Evolutionary conservation across 495 filamentous ascomycete genomes (phyloP).

Genomic region (Aspergillus ostianus): DNA sequence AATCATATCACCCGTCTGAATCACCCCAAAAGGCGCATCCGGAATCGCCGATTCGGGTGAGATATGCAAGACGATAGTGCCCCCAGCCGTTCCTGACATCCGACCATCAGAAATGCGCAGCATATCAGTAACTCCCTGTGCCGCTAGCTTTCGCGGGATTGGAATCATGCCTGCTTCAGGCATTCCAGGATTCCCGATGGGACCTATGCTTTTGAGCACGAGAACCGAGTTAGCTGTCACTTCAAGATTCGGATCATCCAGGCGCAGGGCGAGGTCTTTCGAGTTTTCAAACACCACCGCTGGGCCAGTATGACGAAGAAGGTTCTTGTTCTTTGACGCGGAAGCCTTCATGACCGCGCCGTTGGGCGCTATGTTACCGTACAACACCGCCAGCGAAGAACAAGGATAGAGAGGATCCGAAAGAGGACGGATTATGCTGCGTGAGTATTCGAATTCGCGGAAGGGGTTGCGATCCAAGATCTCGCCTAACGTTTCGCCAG

Average conservation of each 20-base stretch:
- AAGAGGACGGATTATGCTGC: constrained; percentile 51
- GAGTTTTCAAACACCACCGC: constrained; percentile 61
- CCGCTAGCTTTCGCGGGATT: constrained; percentile 35
- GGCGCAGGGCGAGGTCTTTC: constrained; percentile 54
- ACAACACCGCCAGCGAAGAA: constrained; percentile 53
- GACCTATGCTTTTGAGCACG: constrained; percentile 60
- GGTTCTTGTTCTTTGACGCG: constrained; percentile 51
- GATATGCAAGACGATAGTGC: constrained; percentile 66
- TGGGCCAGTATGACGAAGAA: constrained; percentile 51
- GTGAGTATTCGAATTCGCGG: constrained; percentile 38
- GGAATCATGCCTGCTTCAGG: constrained; percentile 51
- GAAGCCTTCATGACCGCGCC: constrained; percentile 65
- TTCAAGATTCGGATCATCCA: constrained; percentile 54
- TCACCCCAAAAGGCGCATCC: constrained; percentile 55
- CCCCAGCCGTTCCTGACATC: constrained; percentile 68
- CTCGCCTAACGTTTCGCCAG: constrained; percentile 57
- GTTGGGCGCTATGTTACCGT: constrained; percentile 55
- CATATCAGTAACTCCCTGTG: constrained; percentile 62
- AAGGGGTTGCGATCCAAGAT: constrained; percentile 48
- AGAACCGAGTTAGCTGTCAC: constrained; percentile 55
- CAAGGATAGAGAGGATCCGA: constrained; percentile 51
- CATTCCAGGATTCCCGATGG: constrained; percentile 66
- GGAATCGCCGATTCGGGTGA: constrained; percentile 60
- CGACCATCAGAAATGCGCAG: constrained; percentile 63
- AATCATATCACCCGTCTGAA: constrained; percentile 59